Evolutionary conservation across 2,329 filamentous ascomycete genomes (phyloP), one percentile per base, ranked within the genome.

Genomic region (Penicillium rolfsii): DNA sequence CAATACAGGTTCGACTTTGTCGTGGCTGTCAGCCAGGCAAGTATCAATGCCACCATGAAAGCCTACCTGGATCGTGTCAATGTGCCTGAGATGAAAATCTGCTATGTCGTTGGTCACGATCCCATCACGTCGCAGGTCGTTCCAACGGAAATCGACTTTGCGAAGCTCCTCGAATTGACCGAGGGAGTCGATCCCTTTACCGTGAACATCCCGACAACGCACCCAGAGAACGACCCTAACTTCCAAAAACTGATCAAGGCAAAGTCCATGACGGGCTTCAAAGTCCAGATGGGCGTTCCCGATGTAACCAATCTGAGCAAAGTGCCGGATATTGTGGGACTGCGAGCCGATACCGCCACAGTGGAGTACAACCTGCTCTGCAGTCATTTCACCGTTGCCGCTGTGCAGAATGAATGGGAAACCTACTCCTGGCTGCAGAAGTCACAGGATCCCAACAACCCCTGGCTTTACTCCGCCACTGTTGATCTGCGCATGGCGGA

Each of bases 251-350:
- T 46, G 43, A 28, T 46, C 24, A 28, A 28, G 14, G 43, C 24
- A 16, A 46, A 46, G 24, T 46, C 30, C 43, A 46, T 46, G 43
- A 46, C 43, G 43, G 43, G 43, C 9, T 46, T 46, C 43, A 46
- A 46, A 28, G 43, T 46, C 14, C 43, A 26, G 14, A 46, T 46
- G 43, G 43, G 24, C 4, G 16, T 46, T 46, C 43, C 22, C 5
- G 24, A 7, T 12, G 43, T 11, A 24, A 24, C 24, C 43, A 24
- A 46, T 46, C 11, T 16, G 14, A 22, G 22, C 22, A 46, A 26
- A 2, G 4, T 46, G 11, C 43, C 43, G n/a, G 11, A 46, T 16
- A 46, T 46, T 24, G 43, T 46, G 43, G 22, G 24, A 26, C 24
- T 46, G 5, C 43, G 43, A 46, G 43, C 43, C 22, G 43, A 26